phyloP scores from a whole-genome alignment of 2,329 filamentous ascomycete species.

The Lasiodiplodia citricola region DNA sequence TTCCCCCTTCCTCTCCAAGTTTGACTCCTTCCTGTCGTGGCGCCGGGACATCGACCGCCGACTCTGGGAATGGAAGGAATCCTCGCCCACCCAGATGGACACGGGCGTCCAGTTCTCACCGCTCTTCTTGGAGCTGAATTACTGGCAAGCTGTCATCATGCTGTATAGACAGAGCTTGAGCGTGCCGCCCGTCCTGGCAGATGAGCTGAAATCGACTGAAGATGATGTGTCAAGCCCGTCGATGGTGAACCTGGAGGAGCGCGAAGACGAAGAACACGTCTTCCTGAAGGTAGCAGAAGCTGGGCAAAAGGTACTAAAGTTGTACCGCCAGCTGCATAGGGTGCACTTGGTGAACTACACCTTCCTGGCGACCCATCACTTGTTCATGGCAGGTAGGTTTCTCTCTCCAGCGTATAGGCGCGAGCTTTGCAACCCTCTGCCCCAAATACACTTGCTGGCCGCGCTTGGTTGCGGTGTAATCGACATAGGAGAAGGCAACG shows the following conservation, averaged over 20 bases:
- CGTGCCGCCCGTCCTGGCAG: conserved; percentile 82
- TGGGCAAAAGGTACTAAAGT: conserved; percentile 86
- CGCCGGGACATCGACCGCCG: conserved; percentile 83
- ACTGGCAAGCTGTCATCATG: conserved; percentile 97
- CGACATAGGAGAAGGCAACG: not conserved
- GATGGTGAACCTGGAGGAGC: conserved; percentile 67
- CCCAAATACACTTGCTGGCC: not conserved
- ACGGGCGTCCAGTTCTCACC: conserved; percentile 89
- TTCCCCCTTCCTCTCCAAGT: conserved; percentile 83
- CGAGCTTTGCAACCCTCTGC: not conserved
- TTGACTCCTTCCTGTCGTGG: conserved; percentile 87
- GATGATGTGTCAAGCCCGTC: conserved; percentile 66
- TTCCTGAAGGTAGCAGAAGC: conserved; percentile 95
- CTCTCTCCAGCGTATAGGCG: not conserved
- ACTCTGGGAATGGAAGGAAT: conserved; percentile 84
- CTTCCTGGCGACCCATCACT: conserved; percentile 90
- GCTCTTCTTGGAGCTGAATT: conserved; percentile 91
- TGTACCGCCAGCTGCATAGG: conserved; percentile 88
- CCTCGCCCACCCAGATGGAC: conserved; percentile 75
- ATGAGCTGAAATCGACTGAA: conserved; percentile 67
- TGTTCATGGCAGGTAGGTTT: conserved; percentile 87
- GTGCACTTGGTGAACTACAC: conserved; percentile 94
- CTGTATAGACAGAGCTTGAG: conserved; percentile 89
- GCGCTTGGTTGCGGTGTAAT: not conserved
- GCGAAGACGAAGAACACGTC: conserved; percentile 86